Percentiles rank a stretch among this genome's conserved stretches.
Conservation (phyloP, 2,329 filamentous ascomycete genomes). For the Diaporthe helianthi region DNA sequence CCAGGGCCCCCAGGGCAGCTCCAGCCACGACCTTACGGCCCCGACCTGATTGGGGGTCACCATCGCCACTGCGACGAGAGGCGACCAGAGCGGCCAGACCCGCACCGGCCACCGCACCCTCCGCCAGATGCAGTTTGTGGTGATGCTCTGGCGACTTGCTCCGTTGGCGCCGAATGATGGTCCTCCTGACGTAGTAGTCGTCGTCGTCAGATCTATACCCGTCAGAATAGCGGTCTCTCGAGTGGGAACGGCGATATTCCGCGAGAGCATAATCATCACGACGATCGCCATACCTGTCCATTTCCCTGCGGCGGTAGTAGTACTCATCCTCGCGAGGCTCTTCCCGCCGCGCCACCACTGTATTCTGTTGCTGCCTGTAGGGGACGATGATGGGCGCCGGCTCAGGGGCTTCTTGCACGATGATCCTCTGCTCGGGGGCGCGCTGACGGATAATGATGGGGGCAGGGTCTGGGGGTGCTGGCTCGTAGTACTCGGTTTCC, state of each 20-base stretch:
- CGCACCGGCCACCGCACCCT: constrained; percentile 70
- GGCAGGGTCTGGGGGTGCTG: constrained; percentile 50
- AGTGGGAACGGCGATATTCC: constrained; percentile 44
- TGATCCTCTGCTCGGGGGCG: constrained; percentile 64
- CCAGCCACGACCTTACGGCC: constrained; percentile 67
- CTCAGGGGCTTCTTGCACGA: constrained; percentile 63
- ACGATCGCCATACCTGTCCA: constrained; percentile 48
- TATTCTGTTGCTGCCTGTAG: constrained; percentile 49
- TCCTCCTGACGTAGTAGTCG: constrained; percentile 53
- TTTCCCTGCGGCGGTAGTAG: constrained; percentile 57
- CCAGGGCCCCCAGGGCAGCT: constrained; percentile 67
- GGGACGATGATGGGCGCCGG: constrained; percentile 60
- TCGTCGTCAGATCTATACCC: constrained; percentile 49
- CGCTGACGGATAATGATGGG: constrained; percentile 65
- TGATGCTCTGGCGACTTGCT: constrained; percentile 58
- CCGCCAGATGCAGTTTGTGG: constrained; percentile 66
- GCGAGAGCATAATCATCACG: constrained; percentile 45
- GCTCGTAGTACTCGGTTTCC: constrained; percentile 68
- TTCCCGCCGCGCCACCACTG: constrained; percentile 43
- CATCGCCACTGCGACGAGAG: constrained; percentile 59
- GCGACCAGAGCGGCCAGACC: constrained; percentile 66
- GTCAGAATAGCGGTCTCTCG: constrained; percentile 47
- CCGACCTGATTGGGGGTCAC: constrained; percentile 58
- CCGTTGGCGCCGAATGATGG: constrained; percentile 56
- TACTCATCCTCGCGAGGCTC: constrained; percentile 57